A percentile compares a stretch with the other conserved stretches of the same genome.
These are phyloP conservation scores for Erythrobasidium hasegawianum DNA, from an alignment of 1,284 basidiomycete genomes.

Conservation along the genomic window DNA sequence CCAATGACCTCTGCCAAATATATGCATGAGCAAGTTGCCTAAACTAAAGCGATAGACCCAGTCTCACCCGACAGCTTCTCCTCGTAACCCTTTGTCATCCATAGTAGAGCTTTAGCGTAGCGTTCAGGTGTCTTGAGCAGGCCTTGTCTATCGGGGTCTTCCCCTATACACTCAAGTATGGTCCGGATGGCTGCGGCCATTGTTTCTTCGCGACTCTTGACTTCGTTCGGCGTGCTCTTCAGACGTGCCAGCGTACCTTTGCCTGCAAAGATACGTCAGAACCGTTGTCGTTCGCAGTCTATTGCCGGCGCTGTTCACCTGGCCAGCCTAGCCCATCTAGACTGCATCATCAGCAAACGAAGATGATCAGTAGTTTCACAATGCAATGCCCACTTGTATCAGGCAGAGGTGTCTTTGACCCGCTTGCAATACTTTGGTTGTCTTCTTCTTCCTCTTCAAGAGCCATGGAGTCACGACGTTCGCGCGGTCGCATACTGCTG, in stretches of 20 bases:
- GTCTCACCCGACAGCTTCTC: constrained; percentile 75
- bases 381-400: constrained; percentile 14
- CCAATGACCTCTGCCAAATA: constrained; percentile 80
- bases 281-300: background rate
- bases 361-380: background rate
- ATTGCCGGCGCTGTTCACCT: constrained; percentile 56
- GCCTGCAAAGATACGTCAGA: constrained; percentile 54
- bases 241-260: constrained; percentile 83
- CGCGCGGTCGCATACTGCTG: constrained; percentile 23
- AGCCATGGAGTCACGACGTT: background rate
- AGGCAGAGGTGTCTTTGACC: constrained; percentile 27
- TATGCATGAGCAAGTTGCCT: background rate
- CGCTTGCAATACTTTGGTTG: constrained; percentile 4
- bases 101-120: constrained; percentile 94
- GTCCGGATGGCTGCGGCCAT: constrained; percentile 82
- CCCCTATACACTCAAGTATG: constrained; percentile 94
- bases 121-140: constrained; percentile 86
- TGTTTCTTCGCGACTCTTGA: constrained; percentile 65
- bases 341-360: background rate
- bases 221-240: constrained; percentile 71
- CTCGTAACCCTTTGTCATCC: constrained; percentile 99
- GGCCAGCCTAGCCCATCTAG: constrained; percentile 87
- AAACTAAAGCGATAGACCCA: background rate
- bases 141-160: constrained; percentile 93
- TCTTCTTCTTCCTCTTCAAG: constrained; percentile 2